Evolutionary conservation across 2,329 filamentous ascomycete species (phyloP).

Genomic region (Botrytis deweyae): DNA sequence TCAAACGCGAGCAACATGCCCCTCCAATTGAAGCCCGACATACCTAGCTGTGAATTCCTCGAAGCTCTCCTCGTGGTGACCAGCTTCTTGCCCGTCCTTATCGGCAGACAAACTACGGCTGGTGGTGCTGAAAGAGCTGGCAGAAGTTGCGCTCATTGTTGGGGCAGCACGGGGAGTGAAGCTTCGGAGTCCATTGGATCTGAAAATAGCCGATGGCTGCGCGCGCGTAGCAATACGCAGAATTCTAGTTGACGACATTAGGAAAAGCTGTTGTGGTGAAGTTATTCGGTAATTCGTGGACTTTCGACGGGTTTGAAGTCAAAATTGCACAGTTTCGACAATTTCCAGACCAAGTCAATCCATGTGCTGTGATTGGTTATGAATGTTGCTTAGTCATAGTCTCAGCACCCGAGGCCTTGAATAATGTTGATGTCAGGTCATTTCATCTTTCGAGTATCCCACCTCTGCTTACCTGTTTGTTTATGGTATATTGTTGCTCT

Average conservation of each 20-base stretch:
- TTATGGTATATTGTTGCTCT: too few species aligned
- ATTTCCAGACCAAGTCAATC: conserved; percentile 8
- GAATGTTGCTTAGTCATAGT: conserved; percentile 15
- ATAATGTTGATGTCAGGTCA: conserved; percentile 3
- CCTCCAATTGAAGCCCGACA: conserved; percentile 35
- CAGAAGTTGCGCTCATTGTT: conserved; percentile 49
- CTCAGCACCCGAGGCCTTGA: background rate
- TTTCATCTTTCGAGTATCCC: background rate
- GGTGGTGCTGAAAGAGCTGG: conserved; percentile 62
- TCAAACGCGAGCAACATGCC: conserved; percentile 26
- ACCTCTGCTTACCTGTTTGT: background rate
- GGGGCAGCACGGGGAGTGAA: conserved; percentile 54
- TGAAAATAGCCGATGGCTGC: conserved; percentile 58
- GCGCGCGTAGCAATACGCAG: conserved; percentile 71
- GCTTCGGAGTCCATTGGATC: conserved; percentile 60
- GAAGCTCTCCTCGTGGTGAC: conserved; percentile 91
- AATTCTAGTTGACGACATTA: conserved; percentile 66
- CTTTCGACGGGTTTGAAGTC: conserved; percentile 24
- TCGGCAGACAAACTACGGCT: conserved; percentile 45
- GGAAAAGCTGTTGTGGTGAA: conserved; percentile 35
- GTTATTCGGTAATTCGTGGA: conserved; percentile 19
- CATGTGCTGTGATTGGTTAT: conserved; percentile 11
- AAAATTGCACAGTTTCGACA: conserved; percentile 19
- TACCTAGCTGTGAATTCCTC: conserved; percentile 99
- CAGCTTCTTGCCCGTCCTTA: conserved; percentile 54